phyloP scores from a whole-genome alignment of 768 basidiomycete species.

The Pisolithus orientalis region DNA sequence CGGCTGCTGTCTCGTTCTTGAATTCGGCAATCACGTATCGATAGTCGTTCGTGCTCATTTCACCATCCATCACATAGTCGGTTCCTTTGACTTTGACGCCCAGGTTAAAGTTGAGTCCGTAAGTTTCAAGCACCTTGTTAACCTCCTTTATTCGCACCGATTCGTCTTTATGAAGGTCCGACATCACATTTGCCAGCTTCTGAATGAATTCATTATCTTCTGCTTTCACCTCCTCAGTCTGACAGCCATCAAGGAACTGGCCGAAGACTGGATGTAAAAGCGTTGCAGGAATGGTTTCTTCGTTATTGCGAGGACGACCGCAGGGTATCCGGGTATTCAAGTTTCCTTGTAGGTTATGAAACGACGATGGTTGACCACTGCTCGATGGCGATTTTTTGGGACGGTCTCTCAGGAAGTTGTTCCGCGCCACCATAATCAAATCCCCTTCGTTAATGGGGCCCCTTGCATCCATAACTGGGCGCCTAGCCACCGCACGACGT shows the following conservation, averaged over 20 bases:
- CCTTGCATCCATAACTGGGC: too few species aligned
- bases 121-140: not conserved
- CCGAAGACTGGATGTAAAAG: slow-evolving; percentile 7
- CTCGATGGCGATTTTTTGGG: too few species aligned
- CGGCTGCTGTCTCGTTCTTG: too few species aligned
- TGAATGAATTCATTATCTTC: slow-evolving; percentile 9
- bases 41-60: slow-evolving; percentile 11
- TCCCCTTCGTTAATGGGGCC: too few species aligned
- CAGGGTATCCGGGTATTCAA: too few species aligned
- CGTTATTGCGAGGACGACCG: too few species aligned
- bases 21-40: slow-evolving; percentile 17
- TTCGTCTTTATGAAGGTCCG: slow-evolving; percentile 14
- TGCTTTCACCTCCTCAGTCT: not conserved
- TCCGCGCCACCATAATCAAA: too few species aligned
- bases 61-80: slow-evolving; percentile 9
- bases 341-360: too few species aligned
- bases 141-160: not conserved
- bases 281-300: slow-evolving; percentile 2
- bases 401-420: too few species aligned
- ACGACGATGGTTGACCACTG: too few species aligned
- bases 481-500: too few species aligned
- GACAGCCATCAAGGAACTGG: slow-evolving; percentile 8
- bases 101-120: not conserved
- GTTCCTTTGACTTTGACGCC: not conserved
- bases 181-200: slow-evolving; percentile 16